Evolutionary conservation across 2,329 filamentous ascomycete genomes (phyloP), one percentile per base, ranked within the genome.

Genomic region (Ascocoryne sarcoides): DNA sequence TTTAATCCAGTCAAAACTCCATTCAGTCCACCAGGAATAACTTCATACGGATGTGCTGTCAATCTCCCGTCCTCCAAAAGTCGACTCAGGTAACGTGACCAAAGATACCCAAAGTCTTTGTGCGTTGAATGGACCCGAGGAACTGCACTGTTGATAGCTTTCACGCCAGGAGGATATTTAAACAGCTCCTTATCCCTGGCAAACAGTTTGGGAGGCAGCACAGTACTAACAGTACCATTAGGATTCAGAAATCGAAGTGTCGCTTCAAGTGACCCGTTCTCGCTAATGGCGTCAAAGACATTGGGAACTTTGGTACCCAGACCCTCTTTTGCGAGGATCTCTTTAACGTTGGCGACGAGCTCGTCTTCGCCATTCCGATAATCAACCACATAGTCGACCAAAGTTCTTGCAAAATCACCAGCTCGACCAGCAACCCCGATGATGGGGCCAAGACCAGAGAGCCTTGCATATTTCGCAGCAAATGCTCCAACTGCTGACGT

Each of bases 341-440:
- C 29, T 26, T 47, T 29, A 37, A 52, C 40, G 4, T 32, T 46
- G 10, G 37, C 26, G 8, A 49, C 60, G 42, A 74, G 57, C 17
- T 60, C 51, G 41, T 59, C 46, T 2, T 67, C 56, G 7, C 73
- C 68, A 31, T 69, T 49, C 21, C 73, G 67, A 53, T 77, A 76
- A 56, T 77, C 73, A 37, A 77, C 52, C n/a, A 77, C 59, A 0
- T 62, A 60, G 48, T 77, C 74, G 34, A 75, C 64, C 15, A 75
- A 56, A 0, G 51, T 57, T 50, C 71, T 59, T 2, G 73, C 70
- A 42, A 66, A 70, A 1, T 59, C 45, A 3, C 57, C 55, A 12
- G 64, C 65, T n/a, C 62, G 54, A 2, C 75, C 73, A 1, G 73
- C 73, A 10, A 80, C 61, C 2, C 65, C 66, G 43, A 79, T 74